Evolutionary conservation across 2,329 filamentous ascomycete genomes (phyloP).

Genomic region (Pestalotiopsis sp.): DNA sequence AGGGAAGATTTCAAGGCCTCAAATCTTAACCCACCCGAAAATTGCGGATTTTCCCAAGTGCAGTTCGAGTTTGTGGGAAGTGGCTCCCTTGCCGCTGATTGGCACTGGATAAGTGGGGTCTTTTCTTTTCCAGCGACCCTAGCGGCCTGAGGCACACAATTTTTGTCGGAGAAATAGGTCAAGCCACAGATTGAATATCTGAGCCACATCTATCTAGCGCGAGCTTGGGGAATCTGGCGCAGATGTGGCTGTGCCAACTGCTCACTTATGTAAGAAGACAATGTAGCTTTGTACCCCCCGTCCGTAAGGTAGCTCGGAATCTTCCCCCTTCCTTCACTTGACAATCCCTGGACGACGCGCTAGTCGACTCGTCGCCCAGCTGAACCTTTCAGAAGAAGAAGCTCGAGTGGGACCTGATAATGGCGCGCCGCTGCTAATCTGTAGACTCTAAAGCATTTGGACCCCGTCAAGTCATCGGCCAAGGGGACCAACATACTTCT

Average conservation of each 20-base stretch:
- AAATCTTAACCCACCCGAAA: slow-evolving; percentile 11
- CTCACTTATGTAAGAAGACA: neutral
- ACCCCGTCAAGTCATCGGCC: neutral
- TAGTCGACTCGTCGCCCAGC: neutral
- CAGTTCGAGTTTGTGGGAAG: slow-evolving; percentile 31
- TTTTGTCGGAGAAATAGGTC: neutral
- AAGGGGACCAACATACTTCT: neutral
- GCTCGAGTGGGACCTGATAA: neutral
- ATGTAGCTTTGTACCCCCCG: neutral
- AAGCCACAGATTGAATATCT: neutral
- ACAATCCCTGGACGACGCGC: neutral
- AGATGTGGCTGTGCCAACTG: neutral
- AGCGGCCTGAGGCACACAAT: slow-evolving; percentile 12
- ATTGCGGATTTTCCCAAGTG: slow-evolving; percentile 32
- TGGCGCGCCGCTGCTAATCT: neutral
- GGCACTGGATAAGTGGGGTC: slow-evolving; percentile 7
- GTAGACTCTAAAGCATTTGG: neutral
- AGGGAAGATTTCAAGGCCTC: slow-evolving; percentile 21
- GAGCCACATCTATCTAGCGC: neutral
- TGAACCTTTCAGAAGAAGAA: neutral
- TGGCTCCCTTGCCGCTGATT: slow-evolving; percentile 24
- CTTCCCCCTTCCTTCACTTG: neutral
- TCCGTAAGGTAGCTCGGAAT: neutral
- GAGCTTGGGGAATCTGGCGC: too few species aligned
- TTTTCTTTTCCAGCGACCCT: slow-evolving; percentile 11